phyloP scores from a whole-genome alignment of 2,329 filamentous ascomycete species.

The Fusarium setosum region DNA sequence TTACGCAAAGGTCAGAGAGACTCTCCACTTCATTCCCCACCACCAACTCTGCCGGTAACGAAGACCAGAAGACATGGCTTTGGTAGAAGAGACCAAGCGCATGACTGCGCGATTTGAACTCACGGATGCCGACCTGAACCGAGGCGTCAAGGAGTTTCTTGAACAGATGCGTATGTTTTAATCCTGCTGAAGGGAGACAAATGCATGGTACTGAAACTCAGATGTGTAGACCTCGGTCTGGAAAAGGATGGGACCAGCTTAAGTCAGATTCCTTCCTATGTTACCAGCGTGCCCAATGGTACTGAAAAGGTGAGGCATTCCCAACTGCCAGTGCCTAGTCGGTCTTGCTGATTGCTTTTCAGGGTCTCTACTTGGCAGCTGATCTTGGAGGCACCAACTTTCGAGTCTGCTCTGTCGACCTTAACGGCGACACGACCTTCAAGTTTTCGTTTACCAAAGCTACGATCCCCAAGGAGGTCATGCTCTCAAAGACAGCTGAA shows the following conservation, averaged over 20 bases:
- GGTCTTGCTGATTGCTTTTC: too few relatives aligned
- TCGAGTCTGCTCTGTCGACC: constrained; percentile 92
- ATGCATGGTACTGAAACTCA: too few relatives aligned
- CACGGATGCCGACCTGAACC: too few relatives aligned
- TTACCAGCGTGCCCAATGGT: constrained; percentile 94
- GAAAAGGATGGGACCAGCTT: constrained; percentile 81
- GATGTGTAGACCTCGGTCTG: constrained; percentile 88
- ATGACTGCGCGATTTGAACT: too few relatives aligned
- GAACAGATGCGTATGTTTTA: too few relatives aligned
- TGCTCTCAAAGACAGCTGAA: constrained; percentile 86
- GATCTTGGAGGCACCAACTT: constrained; percentile 99
- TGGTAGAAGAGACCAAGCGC: too few relatives aligned
- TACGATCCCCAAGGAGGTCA: constrained; percentile 87
- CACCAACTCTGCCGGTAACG: too few relatives aligned
- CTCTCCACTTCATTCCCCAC: too few relatives aligned
- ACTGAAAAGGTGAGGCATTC: constrained; percentile 86
- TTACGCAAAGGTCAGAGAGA: too few relatives aligned
- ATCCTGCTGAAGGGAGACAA: too few relatives aligned
- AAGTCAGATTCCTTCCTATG: constrained; percentile 97
- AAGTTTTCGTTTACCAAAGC: constrained; percentile 93
- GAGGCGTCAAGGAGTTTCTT: too few relatives aligned
- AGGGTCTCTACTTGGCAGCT: constrained; percentile 96
- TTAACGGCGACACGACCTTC: constrained; percentile 96
- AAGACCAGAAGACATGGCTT: too few relatives aligned
- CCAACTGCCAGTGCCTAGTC: constrained; percentile 19